A percentile compares a stretch with the other conserved stretches of the same genome.
phyloP scores from a whole-genome alignment of 2,329 filamentous ascomycete species.

The Metarhizium guizhouense region DNA sequence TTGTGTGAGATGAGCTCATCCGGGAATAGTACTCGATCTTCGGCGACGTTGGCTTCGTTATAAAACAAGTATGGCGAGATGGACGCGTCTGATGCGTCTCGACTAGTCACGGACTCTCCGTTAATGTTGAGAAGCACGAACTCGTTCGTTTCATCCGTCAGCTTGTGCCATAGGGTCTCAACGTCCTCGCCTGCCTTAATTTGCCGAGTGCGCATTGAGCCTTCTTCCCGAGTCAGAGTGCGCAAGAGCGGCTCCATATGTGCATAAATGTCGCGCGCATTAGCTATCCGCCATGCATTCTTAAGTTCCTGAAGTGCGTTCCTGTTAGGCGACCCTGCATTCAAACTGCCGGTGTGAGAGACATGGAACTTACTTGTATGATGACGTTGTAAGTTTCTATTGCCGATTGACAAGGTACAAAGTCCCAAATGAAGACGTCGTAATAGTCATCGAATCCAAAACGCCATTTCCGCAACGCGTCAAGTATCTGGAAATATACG shows the following conservation, averaged over 20 bases:
- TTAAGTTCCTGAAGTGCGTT: conserved; percentile 13
- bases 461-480: conserved; percentile 16
- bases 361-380: conserved; percentile 7
- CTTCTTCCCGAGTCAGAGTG: conserved; percentile 12
- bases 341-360: fast-evolving
- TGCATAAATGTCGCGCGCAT: conserved; percentile 13
- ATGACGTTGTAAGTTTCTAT: conserved; percentile 13
- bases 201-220: conserved; percentile 15
- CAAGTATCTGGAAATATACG: conserved; percentile 15
- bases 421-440: conserved; percentile 20
- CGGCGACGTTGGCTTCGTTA: conserved; percentile 13
- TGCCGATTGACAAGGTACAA: conserved; percentile 11
- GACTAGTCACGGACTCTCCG: conserved; percentile 2
- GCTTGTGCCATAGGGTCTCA: conserved; percentile 15
- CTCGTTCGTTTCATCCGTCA: conserved; percentile 11
- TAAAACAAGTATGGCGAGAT: conserved; percentile 16
- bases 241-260: conserved; percentile 15
- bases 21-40: conserved; percentile 18
- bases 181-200: conserved; percentile 15
- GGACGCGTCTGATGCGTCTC: conserved; percentile 1
- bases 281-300: conserved; percentile 15
- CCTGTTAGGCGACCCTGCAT: not conserved
- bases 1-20: conserved; percentile 12
- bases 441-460: conserved; percentile 20
- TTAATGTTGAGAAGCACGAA: conserved; percentile 10